These are phyloP conservation scores for Stachybotrys chartarum DNA, from an alignment of 2,329 filamentous ascomycete genomes.

Conservation along the genomic window DNA sequence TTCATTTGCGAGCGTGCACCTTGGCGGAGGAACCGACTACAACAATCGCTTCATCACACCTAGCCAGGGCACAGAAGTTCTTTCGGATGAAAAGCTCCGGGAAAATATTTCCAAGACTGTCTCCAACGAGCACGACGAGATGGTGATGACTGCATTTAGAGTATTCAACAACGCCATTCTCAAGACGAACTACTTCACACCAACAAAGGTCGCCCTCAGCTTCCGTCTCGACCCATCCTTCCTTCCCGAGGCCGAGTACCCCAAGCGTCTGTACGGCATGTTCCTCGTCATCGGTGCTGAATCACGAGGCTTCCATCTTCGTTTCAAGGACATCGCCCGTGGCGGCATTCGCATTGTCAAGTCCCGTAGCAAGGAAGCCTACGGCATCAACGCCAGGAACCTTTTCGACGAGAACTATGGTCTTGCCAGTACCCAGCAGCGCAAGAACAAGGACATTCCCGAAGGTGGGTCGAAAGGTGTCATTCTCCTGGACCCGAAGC, in stretches of 20 bases:
- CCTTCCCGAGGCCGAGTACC: slow-evolving; percentile 86
- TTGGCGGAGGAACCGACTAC: slow-evolving; percentile 43
- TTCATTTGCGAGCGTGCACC: slow-evolving; percentile 84
- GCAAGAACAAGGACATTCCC: slow-evolving; percentile 99
- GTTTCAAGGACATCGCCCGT: slow-evolving; percentile 93
- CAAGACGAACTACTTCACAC: slow-evolving; percentile 97
- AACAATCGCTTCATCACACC: slow-evolving; percentile 45
- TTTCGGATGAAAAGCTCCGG: slow-evolving; percentile 67
- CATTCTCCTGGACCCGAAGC: slow-evolving; percentile 84
- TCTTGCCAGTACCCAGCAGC: slow-evolving; percentile 94
- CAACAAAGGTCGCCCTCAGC: slow-evolving; percentile 94
- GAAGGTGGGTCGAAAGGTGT: slow-evolving; percentile 98
- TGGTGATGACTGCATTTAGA: slow-evolving; percentile 96
- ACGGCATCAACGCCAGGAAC: slow-evolving; percentile 90
- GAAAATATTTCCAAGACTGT: slow-evolving; percentile 73
- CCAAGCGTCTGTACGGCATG: slow-evolving; percentile 92
- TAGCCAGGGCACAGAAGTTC: slow-evolving; percentile 56
- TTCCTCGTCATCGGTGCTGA: slow-evolving; percentile 97
- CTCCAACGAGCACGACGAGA: slow-evolving; percentile 89
- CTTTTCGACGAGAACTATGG: slow-evolving; percentile 99
- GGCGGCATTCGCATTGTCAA: slow-evolving; percentile 98
- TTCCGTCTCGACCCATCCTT: slow-evolving; percentile 90
- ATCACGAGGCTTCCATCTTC: slow-evolving; percentile 92
- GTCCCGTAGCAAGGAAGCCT: slow-evolving; percentile 92
- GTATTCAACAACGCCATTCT: slow-evolving; percentile 90